Conservation (phyloP, 2,329 filamentous ascomycete genomes). For the Xenoacremonium recifei region DNA sequence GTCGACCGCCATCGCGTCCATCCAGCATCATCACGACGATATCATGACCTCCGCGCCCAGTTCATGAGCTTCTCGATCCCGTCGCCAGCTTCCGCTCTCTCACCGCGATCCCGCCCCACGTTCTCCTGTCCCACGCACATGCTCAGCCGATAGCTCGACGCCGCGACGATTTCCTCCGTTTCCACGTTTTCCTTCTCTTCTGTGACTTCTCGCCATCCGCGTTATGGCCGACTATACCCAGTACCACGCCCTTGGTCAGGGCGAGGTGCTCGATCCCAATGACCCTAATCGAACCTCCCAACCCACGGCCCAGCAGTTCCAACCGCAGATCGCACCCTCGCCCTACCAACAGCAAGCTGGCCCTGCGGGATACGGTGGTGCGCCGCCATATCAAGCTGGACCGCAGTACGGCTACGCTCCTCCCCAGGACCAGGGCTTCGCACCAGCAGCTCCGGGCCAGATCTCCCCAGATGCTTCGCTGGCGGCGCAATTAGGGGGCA, state of each 20-base stretch:
- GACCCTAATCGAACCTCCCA: slow-evolving; percentile 51
- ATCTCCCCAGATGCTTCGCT: slow-evolving; percentile 49
- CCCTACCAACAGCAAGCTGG: slow-evolving; percentile 49
- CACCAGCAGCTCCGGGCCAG: slow-evolving; percentile 23
- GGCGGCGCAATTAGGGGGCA: slow-evolving; percentile 73
- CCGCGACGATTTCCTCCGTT: no score
- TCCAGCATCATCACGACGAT: slow-evolving; percentile 16
- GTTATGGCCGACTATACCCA: slow-evolving; percentile 55
- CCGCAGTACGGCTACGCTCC: slow-evolving; percentile 31
- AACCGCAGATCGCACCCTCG: slow-evolving; percentile 51
- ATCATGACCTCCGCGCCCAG: slow-evolving; percentile 19
- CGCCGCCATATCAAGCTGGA: slow-evolving; percentile 39
- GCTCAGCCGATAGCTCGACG: slow-evolving; percentile 27
- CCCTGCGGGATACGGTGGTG: slow-evolving; percentile 39
- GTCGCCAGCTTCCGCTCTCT: slow-evolving; percentile 12
- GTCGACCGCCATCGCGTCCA: no score
- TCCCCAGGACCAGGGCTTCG: slow-evolving; percentile 24
- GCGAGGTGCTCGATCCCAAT: slow-evolving; percentile 53
- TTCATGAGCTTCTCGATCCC: slow-evolving; percentile 21
- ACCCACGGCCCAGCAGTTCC: slow-evolving; percentile 54
- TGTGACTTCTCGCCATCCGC: slow-evolving; percentile 10
- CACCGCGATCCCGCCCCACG: slow-evolving; percentile 23
- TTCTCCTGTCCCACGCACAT: slow-evolving; percentile 26
- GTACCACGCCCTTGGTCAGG: slow-evolving; percentile 57
- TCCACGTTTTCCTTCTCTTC: slow-evolving; percentile 18